These are phyloP conservation scores for Penicillium sp. DNA, from an alignment of 2,329 filamentous ascomycete species.

Conservation along the genomic window DNA sequence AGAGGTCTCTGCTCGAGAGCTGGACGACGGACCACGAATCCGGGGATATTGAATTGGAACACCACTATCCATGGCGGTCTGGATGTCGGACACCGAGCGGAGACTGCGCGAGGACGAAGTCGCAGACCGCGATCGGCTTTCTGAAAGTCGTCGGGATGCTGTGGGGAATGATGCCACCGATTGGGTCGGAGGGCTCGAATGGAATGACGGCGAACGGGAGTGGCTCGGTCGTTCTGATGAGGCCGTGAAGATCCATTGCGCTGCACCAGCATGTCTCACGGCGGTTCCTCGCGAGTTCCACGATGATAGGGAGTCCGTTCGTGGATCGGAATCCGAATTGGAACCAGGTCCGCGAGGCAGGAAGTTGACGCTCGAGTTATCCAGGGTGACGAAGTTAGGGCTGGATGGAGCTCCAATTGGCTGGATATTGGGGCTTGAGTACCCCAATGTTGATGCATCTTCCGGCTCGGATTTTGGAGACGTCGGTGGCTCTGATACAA, in stretches of 20 bases:
- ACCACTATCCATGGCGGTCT: slow-evolving; percentile 37
- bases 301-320: slow-evolving; percentile 43
- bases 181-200: slow-evolving; percentile 41
- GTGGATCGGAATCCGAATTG: slow-evolving; percentile 31
- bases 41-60: slow-evolving; percentile 41
- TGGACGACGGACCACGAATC: slow-evolving; percentile 39
- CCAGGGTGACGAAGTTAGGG: slow-evolving; percentile 39
- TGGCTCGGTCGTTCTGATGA: slow-evolving; percentile 32
- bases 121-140: slow-evolving; percentile 33
- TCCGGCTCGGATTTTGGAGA: slow-evolving; percentile 20
- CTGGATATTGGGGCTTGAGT: slow-evolving; percentile 45
- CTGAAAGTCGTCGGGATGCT: slow-evolving; percentile 30
- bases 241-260: slow-evolving; percentile 35
- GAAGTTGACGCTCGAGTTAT: slow-evolving; percentile 42
- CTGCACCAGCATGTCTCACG: slow-evolving; percentile 37
- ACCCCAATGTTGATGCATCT: slow-evolving; percentile 26
- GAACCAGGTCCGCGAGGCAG: slow-evolving; percentile 33
- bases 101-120: slow-evolving; percentile 34
- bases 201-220: slow-evolving; percentile 38
- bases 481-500: slow-evolving; percentile 33
- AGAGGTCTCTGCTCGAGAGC: slow-evolving; percentile 43
- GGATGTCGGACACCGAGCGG: slow-evolving; percentile 38
- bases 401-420: slow-evolving; percentile 30
- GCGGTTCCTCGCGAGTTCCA: slow-evolving; percentile 44
- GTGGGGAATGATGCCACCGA: slow-evolving; percentile 37